phyloP scores from a whole-genome alignment of 192 early-diverging fungal genomes.

The Linnemannia elongata region DNA sequence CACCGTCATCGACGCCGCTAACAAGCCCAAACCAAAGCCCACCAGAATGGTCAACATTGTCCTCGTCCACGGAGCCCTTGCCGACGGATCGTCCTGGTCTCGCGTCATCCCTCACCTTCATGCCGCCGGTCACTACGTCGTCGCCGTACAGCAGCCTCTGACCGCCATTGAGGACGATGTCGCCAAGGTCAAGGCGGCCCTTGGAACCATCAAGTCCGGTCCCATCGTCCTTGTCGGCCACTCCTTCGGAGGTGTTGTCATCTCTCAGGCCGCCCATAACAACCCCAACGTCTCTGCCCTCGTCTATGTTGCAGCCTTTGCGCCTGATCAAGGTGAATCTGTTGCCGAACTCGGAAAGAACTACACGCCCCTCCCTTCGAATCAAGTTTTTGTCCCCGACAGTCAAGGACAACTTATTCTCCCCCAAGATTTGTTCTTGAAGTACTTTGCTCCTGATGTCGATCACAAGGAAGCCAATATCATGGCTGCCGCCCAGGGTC shows the following conservation, averaged over 20 bases:
- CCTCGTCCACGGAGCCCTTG: constrained; percentile 15
- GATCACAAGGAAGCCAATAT: background rate
- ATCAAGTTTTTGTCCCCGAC: background rate
- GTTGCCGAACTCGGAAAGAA: background rate
- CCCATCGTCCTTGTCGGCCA: constrained; percentile 22
- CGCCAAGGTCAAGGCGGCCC: background rate
- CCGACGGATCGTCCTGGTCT: constrained; percentile 13
- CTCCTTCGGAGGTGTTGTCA: constrained; percentile 16
- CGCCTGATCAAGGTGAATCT: background rate
- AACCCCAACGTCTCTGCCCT: background rate
- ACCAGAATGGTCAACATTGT: constrained; percentile 12
- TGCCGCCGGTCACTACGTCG: constrained; percentile 1
- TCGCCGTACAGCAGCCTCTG: constrained; percentile 12
- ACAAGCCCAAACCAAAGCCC: background rate
- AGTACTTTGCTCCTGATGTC: constrained; percentile 21
- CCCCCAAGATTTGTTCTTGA: constrained; percentile 9
- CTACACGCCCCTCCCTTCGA: background rate
- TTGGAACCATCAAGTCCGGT: background rate
- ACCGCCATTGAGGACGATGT: constrained; percentile 7
- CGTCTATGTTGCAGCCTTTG: constrained; percentile 18
- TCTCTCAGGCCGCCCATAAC: background rate
- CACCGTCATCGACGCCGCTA: background rate
- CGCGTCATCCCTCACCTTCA: background rate
- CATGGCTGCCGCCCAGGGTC: constrained; percentile 14
- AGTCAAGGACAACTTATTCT: background rate